phyloP scores from a whole-genome alignment of 108 stramenopile genomes.

The Epipyxis sp. region DNA sequence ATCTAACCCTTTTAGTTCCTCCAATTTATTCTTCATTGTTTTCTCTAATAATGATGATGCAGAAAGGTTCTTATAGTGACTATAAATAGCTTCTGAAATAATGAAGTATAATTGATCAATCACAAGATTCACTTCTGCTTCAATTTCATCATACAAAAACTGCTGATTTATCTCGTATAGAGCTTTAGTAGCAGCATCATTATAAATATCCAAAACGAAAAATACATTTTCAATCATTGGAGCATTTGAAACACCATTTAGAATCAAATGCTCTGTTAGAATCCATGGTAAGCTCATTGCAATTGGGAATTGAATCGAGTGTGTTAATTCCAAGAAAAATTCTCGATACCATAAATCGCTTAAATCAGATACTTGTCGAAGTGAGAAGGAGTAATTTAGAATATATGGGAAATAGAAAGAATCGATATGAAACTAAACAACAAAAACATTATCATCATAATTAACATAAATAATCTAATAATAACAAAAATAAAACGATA shows the following conservation, averaged over 20 bases:
- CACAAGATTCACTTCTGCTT: constrained; percentile 59
- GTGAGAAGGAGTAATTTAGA: constrained; percentile 39
- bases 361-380: constrained; percentile 46
- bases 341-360: constrained; percentile 55
- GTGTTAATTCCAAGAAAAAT: constrained; percentile 46
- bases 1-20: constrained; percentile 30
- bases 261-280: constrained; percentile 51
- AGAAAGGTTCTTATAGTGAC: constrained; percentile 45
- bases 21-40: constrained; percentile 32
- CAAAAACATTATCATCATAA: too few relatives aligned
- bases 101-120: constrained; percentile 55
- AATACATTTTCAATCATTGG: constrained; percentile 52
- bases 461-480: too few relatives aligned
- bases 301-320: constrained; percentile 51
- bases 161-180: constrained; percentile 45
- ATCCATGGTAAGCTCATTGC: constrained; percentile 56
- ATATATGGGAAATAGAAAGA: constrained; percentile 51
- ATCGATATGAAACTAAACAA: constrained; percentile 48
- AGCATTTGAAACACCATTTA: constrained; percentile 29
- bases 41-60: constrained; percentile 37
- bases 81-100: too few relatives aligned
- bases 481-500: too few relatives aligned
- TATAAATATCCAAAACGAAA: constrained; percentile 59
- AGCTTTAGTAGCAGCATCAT: constrained; percentile 55
- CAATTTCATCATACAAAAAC: constrained; percentile 59